Conservation (phyloP, 202 grass and related monocot genomes). For the Carex sylvatica region DNA sequence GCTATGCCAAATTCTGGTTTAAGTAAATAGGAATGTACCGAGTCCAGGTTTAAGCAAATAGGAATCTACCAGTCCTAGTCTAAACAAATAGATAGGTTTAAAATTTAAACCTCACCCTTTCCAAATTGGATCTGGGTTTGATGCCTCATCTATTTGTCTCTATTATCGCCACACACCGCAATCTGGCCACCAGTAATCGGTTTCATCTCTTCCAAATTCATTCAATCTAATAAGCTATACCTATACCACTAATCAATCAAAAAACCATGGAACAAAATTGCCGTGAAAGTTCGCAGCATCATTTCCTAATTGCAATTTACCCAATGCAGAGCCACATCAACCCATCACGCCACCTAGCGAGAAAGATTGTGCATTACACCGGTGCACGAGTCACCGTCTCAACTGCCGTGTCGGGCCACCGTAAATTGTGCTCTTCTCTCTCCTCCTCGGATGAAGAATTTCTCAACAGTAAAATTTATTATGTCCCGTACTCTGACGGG, state of each 20-base stretch:
- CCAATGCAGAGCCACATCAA: conserved; percentile 70
- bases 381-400: conserved; percentile 49
- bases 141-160: neutral
- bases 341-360: conserved; percentile 57
- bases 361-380: conserved; percentile 30
- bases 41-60: neutral
- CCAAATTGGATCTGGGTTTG: neutral
- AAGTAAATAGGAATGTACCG: neutral
- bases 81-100: no score
- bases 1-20: no score
- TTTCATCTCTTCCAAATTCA: neutral
- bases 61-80: neutral
- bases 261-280: conserved; percentile 13
- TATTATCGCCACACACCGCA: neutral
- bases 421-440: conserved; percentile 45
- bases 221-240: no score
- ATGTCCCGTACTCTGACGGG: conserved; percentile 57
- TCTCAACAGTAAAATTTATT: conserved; percentile 35
- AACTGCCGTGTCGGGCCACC: conserved; percentile 47
- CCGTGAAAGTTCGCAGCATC: conserved; percentile 21
- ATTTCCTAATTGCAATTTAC: conserved; percentile 46
- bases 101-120: neutral
- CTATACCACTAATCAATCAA: neutral
- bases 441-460: neutral
- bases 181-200: neutral